Percentiles rank a stretch among this genome's conserved stretches.
Conservation (phyloP, 805 yeast species). For the Nakazawaea holstii region DNA sequence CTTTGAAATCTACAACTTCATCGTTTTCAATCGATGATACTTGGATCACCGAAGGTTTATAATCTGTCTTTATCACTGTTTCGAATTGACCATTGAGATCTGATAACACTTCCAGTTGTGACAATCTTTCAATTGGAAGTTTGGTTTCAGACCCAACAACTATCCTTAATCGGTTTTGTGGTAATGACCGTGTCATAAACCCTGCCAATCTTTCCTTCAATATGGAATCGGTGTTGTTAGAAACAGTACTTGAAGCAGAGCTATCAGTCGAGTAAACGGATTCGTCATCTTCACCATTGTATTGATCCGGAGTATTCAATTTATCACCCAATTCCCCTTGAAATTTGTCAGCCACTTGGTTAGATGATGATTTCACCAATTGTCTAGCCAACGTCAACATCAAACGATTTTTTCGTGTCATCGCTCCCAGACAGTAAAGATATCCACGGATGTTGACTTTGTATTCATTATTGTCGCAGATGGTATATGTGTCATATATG, state of each 20-base stretch:
- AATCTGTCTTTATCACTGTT: constrained; percentile 44
- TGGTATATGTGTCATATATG: constrained; percentile 53
- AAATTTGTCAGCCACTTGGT: constrained; percentile 24
- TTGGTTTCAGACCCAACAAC: constrained; percentile 47
- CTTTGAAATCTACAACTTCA: constrained; percentile 39
- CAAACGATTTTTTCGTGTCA: constrained; percentile 65
- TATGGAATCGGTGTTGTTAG: constrained; percentile 32
- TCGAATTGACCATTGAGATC: constrained; percentile 68
- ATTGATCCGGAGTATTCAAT: constrained; percentile 21
- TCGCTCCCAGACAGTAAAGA: constrained; percentile 61
- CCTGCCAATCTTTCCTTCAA: constrained; percentile 63
- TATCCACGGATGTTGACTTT: constrained; percentile 69
- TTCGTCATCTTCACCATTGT: constrained; percentile 9
- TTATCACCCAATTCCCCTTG: constrained; percentile 32
- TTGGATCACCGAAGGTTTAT: constrained; percentile 56
- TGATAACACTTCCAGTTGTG: constrained; percentile 34
- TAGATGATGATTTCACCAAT: constrained; percentile 37
- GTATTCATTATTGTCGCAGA: constrained; percentile 31
- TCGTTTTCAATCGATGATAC: constrained; percentile 44
- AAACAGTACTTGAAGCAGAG: constrained; percentile 12
- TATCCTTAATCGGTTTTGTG: constrained; percentile 48
- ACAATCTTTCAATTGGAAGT: constrained; percentile 22
- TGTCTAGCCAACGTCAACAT: constrained; percentile 66
- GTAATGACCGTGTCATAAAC: constrained; percentile 63
- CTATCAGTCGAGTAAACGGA: constrained; percentile 14